phyloP scores from a whole-genome alignment of 495 filamentous ascomycete genomes.

The Hypoxylon perforatum region DNA sequence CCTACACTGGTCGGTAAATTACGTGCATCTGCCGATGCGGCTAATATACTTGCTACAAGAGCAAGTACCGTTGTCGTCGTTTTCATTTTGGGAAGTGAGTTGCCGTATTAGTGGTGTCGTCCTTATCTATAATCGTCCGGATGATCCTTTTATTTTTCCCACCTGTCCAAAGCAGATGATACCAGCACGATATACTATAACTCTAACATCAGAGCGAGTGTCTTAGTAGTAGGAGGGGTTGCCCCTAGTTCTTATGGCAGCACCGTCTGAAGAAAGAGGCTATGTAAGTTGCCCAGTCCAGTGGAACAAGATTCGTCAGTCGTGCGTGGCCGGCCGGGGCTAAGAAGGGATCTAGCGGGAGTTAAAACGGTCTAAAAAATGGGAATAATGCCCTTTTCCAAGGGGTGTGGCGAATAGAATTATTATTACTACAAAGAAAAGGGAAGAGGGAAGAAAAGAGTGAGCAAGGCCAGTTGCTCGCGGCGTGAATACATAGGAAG shows the following conservation, averaged over 20 bases:
- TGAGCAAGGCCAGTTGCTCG: constrained; percentile 30
- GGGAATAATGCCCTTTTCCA: constrained; percentile 17
- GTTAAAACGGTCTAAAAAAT: constrained; percentile 18
- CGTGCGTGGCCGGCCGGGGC: constrained; percentile 35
- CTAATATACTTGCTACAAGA: constrained; percentile 31
- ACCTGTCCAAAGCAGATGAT: constrained; percentile 28
- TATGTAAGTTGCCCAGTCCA: constrained; percentile 21
- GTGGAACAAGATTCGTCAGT: constrained; percentile 42
- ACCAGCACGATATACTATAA: constrained; percentile 25
- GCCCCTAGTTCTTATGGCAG: constrained; percentile 23
- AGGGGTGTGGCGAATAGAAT: constrained; percentile 13
- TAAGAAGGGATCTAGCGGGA: constrained; percentile 12
- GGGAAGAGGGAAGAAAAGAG: no score
- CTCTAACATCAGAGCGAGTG: constrained; percentile 20
- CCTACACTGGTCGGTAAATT: constrained; percentile 41
- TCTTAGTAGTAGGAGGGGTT: constrained; percentile 3
- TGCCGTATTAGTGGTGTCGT: constrained; percentile 1
- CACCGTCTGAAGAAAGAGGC: constrained; percentile 18
- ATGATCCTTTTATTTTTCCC: constrained; percentile 13
- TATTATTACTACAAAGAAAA: constrained; percentile 22
- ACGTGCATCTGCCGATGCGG: constrained; percentile 37
- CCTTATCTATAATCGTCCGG: not conserved
- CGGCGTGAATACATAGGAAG: constrained; percentile 31
- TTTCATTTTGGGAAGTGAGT: constrained; percentile 22
- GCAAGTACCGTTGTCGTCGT: constrained; percentile 29